Evolutionary conservation across 2,329 filamentous ascomycete species (phyloP), one percentile per base, ranked within the genome.

Genomic region (Verticillium dahliae): DNA sequence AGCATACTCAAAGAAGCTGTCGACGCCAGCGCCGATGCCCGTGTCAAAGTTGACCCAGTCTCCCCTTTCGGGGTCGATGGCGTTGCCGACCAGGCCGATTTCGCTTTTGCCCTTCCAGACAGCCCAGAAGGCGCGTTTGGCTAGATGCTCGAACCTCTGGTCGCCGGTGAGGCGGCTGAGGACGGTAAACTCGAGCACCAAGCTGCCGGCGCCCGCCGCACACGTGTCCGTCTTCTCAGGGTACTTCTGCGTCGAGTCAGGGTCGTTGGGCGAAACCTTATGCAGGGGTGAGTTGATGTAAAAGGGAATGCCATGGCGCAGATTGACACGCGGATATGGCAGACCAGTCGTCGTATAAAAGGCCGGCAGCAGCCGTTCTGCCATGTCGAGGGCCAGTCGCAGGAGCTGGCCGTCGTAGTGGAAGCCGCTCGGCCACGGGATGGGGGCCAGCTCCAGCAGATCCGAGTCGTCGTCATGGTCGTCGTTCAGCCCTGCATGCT

Each of bases 1-100:
- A 3, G 95, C 93, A 75, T 99, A 99, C 76, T 99, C 95, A 70
- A 97, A 98, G 77, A 99, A 99, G 76, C 93, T 97, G 77, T 99
- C 95, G 70, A 97, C 92, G 45, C 95, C 95, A 7, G 95, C 95
- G 58, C 95, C 95, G 68, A 99, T 96, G 35, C 95, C 94, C n/a
- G 94, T 89, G 72, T 91, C 93, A 1, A 90, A 84, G 9, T 90
- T 90, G 38, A 95, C 88, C 95, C 95, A 99, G 67, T 90, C 83
- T 0, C 94, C 95, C 34, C 87, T 90, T 71, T 98, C 94, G 1
- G 92, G 91, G 76, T 97, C 94, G 64, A 99, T 92, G 2, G 93
- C 94, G 62, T 92, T 90, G 7, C 94, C 95, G 65, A 99, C 89
- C 31, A 99, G 81, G 4, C 91, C 92, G 68, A 97, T 91, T 50